phyloP scores from a whole-genome alignment of 2,329 filamentous ascomycete genomes.

The Colletotrichum sansevieriae region DNA sequence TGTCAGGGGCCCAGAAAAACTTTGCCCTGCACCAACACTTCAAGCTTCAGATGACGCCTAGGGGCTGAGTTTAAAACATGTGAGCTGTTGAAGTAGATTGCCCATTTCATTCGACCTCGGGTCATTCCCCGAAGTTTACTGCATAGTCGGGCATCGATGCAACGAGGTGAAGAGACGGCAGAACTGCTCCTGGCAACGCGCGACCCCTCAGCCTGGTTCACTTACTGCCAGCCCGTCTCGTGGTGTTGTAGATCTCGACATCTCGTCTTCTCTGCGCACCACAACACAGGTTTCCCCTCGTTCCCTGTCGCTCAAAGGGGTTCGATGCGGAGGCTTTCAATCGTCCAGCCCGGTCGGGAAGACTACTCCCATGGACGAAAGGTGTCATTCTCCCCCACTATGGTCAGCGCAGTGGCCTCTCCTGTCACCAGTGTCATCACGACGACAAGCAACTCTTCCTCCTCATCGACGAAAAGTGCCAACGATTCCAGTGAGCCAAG shows the following conservation, averaged over 20 bases:
- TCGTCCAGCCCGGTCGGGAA: constrained; percentile 35
- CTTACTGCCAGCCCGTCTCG: constrained; percentile 13
- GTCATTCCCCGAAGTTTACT: constrained; percentile 12
- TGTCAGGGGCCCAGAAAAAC: constrained; percentile 3
- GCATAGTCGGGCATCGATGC: constrained; percentile 25
- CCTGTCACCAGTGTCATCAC: constrained; percentile 27
- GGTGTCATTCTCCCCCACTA: constrained; percentile 40
- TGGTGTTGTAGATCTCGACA: background rate
- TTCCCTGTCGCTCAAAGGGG: background rate
- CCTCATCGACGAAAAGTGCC: constrained; percentile 21
- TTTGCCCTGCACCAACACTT: constrained; percentile 17
- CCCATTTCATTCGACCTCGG: constrained; percentile 26
- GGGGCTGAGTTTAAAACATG: constrained; percentile 33
- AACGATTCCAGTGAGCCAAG: constrained; percentile 17
- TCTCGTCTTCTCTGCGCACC: constrained; percentile 6
- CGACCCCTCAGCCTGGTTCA: background rate
- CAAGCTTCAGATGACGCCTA: constrained; percentile 40
- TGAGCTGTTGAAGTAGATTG: background rate
- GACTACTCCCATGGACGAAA: constrained; percentile 34
- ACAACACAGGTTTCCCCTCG: background rate
- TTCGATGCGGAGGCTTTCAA: constrained; percentile 38
- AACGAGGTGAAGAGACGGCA: constrained; percentile 14
- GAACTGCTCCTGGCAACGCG: constrained; percentile 8
- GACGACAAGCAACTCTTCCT: constrained; percentile 25
- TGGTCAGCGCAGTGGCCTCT: constrained; percentile 29